Evolutionary conservation across 2,329 filamentous ascomycete species (phyloP).

Genomic region (Diaporthe vexans): DNA sequence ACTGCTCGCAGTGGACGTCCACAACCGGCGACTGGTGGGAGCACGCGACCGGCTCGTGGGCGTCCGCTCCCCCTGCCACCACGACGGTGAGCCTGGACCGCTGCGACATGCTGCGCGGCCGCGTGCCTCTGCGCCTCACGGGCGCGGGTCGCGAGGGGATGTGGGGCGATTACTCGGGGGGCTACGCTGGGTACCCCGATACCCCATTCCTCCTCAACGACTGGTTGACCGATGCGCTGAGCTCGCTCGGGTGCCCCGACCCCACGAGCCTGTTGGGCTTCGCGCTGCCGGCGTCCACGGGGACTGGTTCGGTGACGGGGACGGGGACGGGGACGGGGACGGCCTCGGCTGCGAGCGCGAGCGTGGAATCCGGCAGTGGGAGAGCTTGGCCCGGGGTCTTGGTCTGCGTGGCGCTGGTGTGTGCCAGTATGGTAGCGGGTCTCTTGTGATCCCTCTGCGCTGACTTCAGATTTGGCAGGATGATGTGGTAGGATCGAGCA

Average conservation of each 20-base stretch:
- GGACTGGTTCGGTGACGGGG: neutral
- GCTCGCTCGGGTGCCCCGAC: neutral
- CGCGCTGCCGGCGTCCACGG: neutral
- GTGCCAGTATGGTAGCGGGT: slow-evolving; percentile 1
- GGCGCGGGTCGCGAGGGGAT: neutral
- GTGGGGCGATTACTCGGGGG: neutral
- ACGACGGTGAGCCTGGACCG: neutral
- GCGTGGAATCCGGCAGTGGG: neutral
- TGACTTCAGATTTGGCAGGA: neutral
- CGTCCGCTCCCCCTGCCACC: neutral
- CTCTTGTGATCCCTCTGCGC: neutral
- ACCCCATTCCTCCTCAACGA: neutral
- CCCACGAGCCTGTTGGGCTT: slow-evolving; percentile 6
- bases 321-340: neutral
- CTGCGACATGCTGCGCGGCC: neutral
- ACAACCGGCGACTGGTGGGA: neutral
- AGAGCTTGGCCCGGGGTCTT: neutral
- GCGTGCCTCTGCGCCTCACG: neutral
- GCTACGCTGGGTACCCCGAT: too few species aligned
- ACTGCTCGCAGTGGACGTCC: too few species aligned
- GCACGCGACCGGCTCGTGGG: neutral
- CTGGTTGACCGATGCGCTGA: neutral
- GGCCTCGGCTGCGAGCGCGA: neutral
- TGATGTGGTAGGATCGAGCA: neutral
- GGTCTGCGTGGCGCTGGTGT: neutral